phyloP scores from a whole-genome alignment of 805 yeast genomes.

The Wickerhamomyces queroliae region DNA sequence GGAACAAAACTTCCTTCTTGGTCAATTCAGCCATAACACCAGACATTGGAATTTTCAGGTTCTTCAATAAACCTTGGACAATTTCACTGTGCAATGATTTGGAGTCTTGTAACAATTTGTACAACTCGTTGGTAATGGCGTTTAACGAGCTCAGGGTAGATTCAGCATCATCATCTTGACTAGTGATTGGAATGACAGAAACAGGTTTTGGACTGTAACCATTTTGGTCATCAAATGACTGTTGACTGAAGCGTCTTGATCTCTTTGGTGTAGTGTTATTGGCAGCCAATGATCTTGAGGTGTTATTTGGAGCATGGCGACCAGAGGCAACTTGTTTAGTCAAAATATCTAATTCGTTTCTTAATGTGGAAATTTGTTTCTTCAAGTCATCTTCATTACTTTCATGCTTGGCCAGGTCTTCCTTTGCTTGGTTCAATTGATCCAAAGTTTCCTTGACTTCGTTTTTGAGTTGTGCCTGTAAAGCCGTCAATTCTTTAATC shows the following conservation, averaged over 20 bases:
- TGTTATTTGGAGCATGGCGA: constrained; percentile 17
- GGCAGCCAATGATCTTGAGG: constrained; percentile 28
- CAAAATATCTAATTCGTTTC: constrained; percentile 23
- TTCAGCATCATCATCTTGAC: constrained; percentile 41
- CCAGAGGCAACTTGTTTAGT: constrained; percentile 26
- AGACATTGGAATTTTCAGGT: constrained; percentile 79
- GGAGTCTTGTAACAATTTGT: constrained; percentile 65
- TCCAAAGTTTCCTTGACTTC: constrained; percentile 58
- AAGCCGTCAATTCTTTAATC: constrained; percentile 52
- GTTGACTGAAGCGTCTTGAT: constrained; percentile 31
- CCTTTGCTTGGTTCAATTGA: constrained; percentile 56
- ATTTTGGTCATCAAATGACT: constrained; percentile 23
- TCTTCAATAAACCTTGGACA: constrained; percentile 79
- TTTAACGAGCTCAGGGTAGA: constrained; percentile 43
- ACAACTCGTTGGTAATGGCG: constrained; percentile 71
- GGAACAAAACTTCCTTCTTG: constrained; percentile 89
- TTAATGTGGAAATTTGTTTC: constrained; percentile 41
- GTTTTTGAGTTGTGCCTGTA: constrained; percentile 56
- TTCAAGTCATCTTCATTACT: constrained; percentile 58
- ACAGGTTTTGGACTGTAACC: constrained; percentile 44
- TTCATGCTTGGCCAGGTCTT: constrained; percentile 50
- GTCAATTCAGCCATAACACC: constrained; percentile 79
- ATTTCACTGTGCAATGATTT: constrained; percentile 74
- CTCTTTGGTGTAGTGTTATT: constrained; percentile 22
- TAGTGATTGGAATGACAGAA: constrained; percentile 54